Conservation (phyloP, 208 protist species). For the Phytomonas francai region DNA sequence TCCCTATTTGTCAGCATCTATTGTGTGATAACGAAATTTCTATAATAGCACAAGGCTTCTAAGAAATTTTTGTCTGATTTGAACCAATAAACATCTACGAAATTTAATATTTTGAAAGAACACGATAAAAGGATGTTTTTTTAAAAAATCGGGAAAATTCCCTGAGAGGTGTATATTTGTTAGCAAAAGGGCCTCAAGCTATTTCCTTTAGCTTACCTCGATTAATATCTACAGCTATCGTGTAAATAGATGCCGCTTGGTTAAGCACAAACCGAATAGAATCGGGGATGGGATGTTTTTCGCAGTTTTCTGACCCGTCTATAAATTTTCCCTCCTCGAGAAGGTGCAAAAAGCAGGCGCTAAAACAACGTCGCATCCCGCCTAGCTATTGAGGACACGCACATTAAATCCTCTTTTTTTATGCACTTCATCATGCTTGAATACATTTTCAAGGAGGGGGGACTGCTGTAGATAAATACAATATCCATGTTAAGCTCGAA, state of each 20-base stretch:
- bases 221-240: neutral
- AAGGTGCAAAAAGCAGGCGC: neutral
- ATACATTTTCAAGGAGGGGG: neutral
- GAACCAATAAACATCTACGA: neutral
- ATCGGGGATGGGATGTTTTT: neutral
- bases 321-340: neutral
- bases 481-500: neutral
- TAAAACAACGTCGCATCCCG: neutral
- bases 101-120: neutral
- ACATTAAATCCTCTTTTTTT: neutral
- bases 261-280: neutral
- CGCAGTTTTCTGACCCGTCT: neutral
- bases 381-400: neutral
- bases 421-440: neutral
- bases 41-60: neutral
- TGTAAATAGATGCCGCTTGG: neutral
- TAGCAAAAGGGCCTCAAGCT: neutral
- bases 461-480: neutral
- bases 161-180: neutral
- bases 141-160: neutral
- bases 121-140: neutral
- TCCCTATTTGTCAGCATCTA: conserved; percentile 13
- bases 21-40: neutral
- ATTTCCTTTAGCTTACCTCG: neutral
- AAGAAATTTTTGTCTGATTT: neutral